phyloP scores from a whole-genome alignment of 2,329 filamentous ascomycete genomes.

The Diplodia seriata region DNA sequence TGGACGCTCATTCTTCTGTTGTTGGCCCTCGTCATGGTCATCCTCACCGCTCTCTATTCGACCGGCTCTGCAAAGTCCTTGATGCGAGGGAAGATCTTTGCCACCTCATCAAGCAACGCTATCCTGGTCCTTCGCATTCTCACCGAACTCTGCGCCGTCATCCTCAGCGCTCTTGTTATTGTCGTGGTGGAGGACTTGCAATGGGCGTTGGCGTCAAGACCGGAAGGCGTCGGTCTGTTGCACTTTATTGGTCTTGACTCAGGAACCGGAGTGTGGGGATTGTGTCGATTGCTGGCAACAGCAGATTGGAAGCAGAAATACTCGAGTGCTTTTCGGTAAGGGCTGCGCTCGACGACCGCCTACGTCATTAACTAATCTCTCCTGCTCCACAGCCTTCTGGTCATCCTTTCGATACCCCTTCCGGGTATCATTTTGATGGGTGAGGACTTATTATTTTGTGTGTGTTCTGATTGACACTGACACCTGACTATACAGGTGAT shows the following conservation, averaged over 20 bases:
- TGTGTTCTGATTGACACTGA: neutral
- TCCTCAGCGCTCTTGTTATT: conserved; percentile 17
- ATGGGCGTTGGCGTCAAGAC: conserved; percentile 26
- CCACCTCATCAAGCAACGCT: conserved; percentile 11
- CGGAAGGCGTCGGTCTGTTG: conserved; percentile 13
- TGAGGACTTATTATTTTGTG: neutral
- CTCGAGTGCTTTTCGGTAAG: conserved; percentile 21
- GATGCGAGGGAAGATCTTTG: conserved; percentile 21
- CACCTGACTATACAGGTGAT: neutral
- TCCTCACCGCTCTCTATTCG: conserved; percentile 19
- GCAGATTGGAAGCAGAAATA: conserved; percentile 27
- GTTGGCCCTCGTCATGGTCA: conserved; percentile 10
- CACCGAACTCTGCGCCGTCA: conserved; percentile 19
- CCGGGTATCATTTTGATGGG: conserved; percentile 27
- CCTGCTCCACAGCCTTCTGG: neutral
- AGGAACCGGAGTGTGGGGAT: conserved; percentile 20
- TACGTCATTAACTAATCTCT: neutral
- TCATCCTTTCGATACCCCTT: conserved; percentile 17
- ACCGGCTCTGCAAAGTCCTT: conserved; percentile 22
- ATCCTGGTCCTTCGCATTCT: conserved; percentile 29
- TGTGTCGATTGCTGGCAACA: conserved; percentile 13
- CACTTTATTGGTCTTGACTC: conserved; percentile 23
- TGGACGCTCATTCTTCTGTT: conserved; percentile 19
- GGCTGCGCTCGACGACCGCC: too few species aligned
- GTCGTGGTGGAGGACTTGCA: conserved; percentile 25